Percentiles rank a stretch among this genome's conserved stretches.
These are phyloP conservation scores for Wickerhamiella pararugosa DNA, from an alignment of 1,139 yeast species.

Conservation along the genomic window DNA sequence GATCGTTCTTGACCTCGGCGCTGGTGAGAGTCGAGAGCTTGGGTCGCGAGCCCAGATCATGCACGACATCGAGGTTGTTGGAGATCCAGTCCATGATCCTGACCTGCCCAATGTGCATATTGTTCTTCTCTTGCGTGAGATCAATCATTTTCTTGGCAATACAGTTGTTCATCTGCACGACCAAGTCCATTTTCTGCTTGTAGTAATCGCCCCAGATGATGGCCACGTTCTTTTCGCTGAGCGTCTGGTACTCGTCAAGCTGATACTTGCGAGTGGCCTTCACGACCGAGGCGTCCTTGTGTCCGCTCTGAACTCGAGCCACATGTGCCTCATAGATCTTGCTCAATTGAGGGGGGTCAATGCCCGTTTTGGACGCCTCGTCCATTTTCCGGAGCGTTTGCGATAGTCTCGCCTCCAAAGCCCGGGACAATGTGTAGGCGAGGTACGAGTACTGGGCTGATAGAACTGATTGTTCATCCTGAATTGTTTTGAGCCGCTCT, in stretches of 20 bases:
- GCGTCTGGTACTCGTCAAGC: constrained; percentile 16
- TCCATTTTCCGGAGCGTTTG: constrained; percentile 17
- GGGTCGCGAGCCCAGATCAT: constrained; percentile 8
- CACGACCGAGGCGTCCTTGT: constrained; percentile 1
- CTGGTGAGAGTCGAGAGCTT: constrained; percentile 8
- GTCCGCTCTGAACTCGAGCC: background rate
- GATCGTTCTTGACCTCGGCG: constrained; percentile 9
- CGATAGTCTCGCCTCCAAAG: constrained; percentile 19
- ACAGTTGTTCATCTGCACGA: constrained; percentile 15
- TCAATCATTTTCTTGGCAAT: constrained; percentile 14
- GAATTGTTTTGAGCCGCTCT: constrained; percentile 1
- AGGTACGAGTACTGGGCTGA: constrained; percentile 20
- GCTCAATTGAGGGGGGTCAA: constrained; percentile 14
- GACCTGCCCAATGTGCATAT: constrained; percentile 5
- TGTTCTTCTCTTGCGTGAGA: constrained; percentile 18
- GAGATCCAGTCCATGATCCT: constrained; percentile 15
- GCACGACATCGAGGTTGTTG: constrained; percentile 14
- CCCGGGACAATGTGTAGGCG: constrained; percentile 19
- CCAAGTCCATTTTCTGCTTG: constrained; percentile 16
- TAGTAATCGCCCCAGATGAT: constrained; percentile 21
- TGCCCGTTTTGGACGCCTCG: constrained; percentile 17
- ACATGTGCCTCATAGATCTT: constrained; percentile 16
- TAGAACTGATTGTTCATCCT: constrained; percentile 18
- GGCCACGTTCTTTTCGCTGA: constrained; percentile 19
- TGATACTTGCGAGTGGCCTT: constrained; percentile 14